Conservation (phyloP, 148 eudicot species). For the Silene conica region DNA sequence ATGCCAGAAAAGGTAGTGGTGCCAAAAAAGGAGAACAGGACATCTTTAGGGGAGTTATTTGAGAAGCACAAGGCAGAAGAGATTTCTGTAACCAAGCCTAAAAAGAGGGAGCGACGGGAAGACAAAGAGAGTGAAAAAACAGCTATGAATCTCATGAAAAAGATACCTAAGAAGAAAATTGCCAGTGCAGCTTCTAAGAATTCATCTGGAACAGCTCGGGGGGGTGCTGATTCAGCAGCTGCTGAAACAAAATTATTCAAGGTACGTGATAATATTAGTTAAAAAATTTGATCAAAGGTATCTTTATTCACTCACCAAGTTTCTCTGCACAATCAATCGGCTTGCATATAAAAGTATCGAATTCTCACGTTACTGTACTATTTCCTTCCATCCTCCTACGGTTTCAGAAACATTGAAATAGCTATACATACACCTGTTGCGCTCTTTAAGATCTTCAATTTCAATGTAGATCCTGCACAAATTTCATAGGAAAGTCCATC, state of each 20-base stretch:
- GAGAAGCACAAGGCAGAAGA: conserved; percentile 78
- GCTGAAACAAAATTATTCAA: conserved; percentile 60
- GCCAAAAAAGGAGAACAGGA: conserved; percentile 52
- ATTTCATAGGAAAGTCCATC: conserved; percentile 86
- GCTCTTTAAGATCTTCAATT: too few relatives aligned
- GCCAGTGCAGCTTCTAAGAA: conserved; percentile 37
- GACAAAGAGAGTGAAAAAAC: conserved; percentile 59
- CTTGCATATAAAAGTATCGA: too few relatives aligned
- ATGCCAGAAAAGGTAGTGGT: conserved; percentile 44
- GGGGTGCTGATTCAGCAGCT: conserved; percentile 36
- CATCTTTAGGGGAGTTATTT: conserved; percentile 77
- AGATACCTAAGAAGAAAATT: conserved; percentile 53
- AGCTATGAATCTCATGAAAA: conserved; percentile 51
- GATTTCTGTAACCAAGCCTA: conserved; percentile 31
- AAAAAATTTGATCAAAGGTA: not conserved
- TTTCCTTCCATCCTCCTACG: too few relatives aligned
- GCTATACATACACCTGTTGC: too few relatives aligned
- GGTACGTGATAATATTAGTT: conserved; percentile 32
- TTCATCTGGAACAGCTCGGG: conserved; percentile 34
- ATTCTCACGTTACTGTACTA: too few relatives aligned
- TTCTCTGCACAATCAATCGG: too few relatives aligned
- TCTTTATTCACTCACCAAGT: not conserved
- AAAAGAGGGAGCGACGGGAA: conserved; percentile 38
- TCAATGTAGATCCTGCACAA: conserved; percentile 61
- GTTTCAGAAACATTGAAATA: too few relatives aligned